Base-by-base conservation (phyloP, 352 stramenopile species). In the Blastocystis sp. region DNA sequence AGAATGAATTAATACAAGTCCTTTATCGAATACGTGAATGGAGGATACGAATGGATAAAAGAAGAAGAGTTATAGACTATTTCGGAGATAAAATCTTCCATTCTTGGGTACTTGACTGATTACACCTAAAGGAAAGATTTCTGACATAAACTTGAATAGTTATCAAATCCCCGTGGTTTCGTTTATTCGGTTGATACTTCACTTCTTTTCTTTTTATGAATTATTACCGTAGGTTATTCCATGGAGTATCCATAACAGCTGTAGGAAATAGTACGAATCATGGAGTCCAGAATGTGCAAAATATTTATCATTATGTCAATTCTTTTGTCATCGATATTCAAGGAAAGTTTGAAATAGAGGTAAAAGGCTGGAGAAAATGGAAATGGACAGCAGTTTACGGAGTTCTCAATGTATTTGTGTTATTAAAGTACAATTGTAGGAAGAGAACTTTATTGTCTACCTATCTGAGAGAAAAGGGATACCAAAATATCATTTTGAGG, bases 341-440 rank as follows among this genome's bases (percentile, higher is more conserved):
- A 24, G 71, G 71, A 35, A 32, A 65, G 16, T 29, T 83, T 42
- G 71, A 83, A 65, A 83, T 83, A 43, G 71, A 83, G 24, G 49
- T 39, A 19, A 24, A 37, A 12, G 39, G 42, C 12, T 83, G 49
- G 49, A 61, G 71, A 49, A 59, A 39, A 29, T 32, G 27, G 46
- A 57, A 43, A 63, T 83, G 71, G 71, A 32, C 51, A 3, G 29
- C 16, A 21, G 46, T 65, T 6, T 83, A 65, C 37, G 9, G 56
- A 29, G 21, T 52, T n/a, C 43, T 83, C 14, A 39, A 63, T 39
- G 71, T 83, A 27, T 29, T 16, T 37, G 1, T 24, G 19, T 65
- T 5, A 11, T 29, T 14, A 39, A n/a, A 6, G 46, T 32, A 3
- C 46, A 6, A 67, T 14, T 37, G 19, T 83, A 83, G 71, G 58